Evolutionary conservation across 208 protist genomes (phyloP).

Genomic region (Jaenimonas drosophilae): DNA sequence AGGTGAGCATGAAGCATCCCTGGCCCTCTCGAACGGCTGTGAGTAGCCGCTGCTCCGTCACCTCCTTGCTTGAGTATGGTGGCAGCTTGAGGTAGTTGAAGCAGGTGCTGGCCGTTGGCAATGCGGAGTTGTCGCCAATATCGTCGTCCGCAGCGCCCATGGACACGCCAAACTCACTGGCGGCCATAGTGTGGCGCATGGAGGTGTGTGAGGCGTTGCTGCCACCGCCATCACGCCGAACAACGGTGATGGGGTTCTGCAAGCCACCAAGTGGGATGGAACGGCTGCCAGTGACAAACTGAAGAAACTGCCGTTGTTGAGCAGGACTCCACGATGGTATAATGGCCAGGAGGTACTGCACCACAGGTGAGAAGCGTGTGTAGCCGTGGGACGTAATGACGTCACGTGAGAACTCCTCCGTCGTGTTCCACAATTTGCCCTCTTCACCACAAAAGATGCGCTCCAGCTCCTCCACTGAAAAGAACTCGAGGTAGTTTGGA

Average conservation of each 20-base stretch:
- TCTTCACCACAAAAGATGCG: slow-evolving; percentile 33
- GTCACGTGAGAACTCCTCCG: slow-evolving; percentile 24
- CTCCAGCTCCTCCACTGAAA: slow-evolving; percentile 41
- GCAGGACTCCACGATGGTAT: slow-evolving; percentile 34
- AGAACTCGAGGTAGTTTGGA: slow-evolving; percentile 42
- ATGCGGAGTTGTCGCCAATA: not conserved
- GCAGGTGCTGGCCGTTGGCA: slow-evolving; percentile 96
- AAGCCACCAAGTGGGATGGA: slow-evolving; percentile 46
- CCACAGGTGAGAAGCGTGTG: slow-evolving; percentile 26
- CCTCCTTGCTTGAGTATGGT: slow-evolving; percentile 71
- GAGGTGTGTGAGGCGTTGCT: not conserved
- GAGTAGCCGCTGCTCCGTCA: slow-evolving; percentile 53
- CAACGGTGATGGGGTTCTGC: slow-evolving; percentile 57
- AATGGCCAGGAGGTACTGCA: slow-evolving; percentile 43
- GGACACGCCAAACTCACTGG: not conserved
- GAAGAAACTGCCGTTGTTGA: slow-evolving; percentile 64
- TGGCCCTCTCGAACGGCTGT: slow-evolving; percentile 64
- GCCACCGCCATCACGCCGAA: slow-evolving; percentile 32
- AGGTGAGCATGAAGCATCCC: slow-evolving; percentile 65
- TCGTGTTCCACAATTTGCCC: slow-evolving; percentile 48
- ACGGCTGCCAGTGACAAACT: slow-evolving; percentile 72
- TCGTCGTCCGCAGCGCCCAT: not conserved
- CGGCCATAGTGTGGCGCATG: not conserved
- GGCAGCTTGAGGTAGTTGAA: slow-evolving; percentile 94
- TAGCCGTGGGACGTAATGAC: slow-evolving; percentile 61